Percentiles rank a stretch among this genome's conserved stretches.
These are phyloP conservation scores for Amylostereum areolatum DNA, from an alignment of 1,284 basidiomycete species.

Conservation along the genomic window DNA sequence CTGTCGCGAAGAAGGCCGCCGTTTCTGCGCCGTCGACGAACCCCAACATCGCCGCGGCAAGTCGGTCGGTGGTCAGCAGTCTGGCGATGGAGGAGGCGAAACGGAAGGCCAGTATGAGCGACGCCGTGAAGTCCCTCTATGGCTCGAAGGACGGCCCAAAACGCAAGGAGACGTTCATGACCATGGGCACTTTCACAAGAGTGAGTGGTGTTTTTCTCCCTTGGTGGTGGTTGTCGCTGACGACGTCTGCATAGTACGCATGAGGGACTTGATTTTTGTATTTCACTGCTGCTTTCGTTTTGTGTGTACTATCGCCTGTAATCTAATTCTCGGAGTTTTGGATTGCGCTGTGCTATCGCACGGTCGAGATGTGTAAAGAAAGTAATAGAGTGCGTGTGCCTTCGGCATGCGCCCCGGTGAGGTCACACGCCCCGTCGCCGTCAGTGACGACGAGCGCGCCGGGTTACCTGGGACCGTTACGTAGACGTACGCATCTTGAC, in stretches of 20 bases:
- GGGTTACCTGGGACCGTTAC: no score
- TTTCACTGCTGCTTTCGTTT: no score
- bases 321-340: no score
- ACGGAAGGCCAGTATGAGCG: constrained; percentile 70
- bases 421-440: no score
- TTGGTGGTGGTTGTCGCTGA: neutral
- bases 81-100: constrained; percentile 69
- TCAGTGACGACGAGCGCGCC: no score
- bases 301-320: no score
- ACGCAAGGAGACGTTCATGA: constrained; percentile 77
- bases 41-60: constrained; percentile 50
- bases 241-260: constrained; percentile 7
- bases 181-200: constrained; percentile 76
- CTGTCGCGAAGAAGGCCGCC: constrained; percentile 36
- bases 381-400: no score
- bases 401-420: no score
- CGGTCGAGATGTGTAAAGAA: no score
- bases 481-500: no score
- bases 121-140: constrained; percentile 70
- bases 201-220: constrained; percentile 36
- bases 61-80: constrained; percentile 54
- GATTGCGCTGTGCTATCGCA: no score
- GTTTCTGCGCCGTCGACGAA: constrained; percentile 34
- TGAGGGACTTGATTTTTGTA: neutral
- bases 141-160: constrained; percentile 40